Evolutionary conservation across 2,329 filamentous ascomycete genomes (phyloP), one percentile per base, ranked within the genome.

Genomic region (Talaromyces atroroseus): DNA sequence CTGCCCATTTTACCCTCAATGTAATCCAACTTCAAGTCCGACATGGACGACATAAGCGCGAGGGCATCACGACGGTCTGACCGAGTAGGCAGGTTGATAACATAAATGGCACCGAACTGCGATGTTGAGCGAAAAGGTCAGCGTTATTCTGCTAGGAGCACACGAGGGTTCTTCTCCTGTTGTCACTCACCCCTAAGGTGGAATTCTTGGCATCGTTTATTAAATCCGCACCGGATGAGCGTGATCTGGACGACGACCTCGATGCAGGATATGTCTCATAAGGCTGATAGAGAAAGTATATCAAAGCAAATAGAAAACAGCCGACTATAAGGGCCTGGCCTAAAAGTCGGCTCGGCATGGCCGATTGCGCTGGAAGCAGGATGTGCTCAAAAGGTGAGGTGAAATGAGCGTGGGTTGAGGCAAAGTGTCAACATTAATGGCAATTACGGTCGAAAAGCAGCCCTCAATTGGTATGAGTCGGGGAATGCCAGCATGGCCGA

Each of bases 61-160:
- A 82, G 65, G 2, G 73, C 74, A 69, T 82, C 79, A 50, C 76
- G 72, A 60, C 79, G 78, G 63, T 81, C 78, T 3, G 72, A 75
- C 34, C 79, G 71, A 42, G 75, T 71, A 4, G 76, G 74, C 10
- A 81, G 66, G 4, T 75, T 73, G 47, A 82, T 69, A 23, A 76
- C 74, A 54, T 78, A 77, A 26, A 80, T 67, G 48, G 75, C 74
- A 52, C 78, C 66, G 59, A 78, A 78, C 69, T 71, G 45, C 29
- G 46, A 16, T 29, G 20, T 18, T 2, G 36, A 20, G 26, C 16
- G n/a, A 24, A 21, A 32, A 36, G 11, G 23, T 36, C 2, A 18
- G 16, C 20, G 57, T 56, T 26, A 58, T 32, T 47, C 18, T 20
- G 11, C 12, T 34, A 34, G 16, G 18, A 10, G 20, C n/a, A 42